Conservation (phyloP, 441 rosid species). For the Pelargonium fulgidum region DNA sequence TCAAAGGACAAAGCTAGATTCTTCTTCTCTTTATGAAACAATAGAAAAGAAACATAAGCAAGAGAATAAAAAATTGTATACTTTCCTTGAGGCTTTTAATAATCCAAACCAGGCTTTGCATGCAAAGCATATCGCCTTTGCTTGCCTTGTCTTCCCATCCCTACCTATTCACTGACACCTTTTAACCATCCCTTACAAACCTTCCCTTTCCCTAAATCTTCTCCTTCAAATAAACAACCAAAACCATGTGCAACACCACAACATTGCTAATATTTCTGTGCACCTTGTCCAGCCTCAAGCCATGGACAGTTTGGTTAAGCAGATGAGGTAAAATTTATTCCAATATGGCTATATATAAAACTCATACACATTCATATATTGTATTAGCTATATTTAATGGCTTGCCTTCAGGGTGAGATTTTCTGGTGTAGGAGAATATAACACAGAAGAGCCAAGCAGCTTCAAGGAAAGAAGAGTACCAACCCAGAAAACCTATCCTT, state of each 20-base stretch:
- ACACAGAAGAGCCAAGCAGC: conserved; percentile 24
- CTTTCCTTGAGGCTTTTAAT: conserved; percentile 28
- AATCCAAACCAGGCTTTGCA: conserved; percentile 28
- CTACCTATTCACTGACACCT: conserved; percentile 10
- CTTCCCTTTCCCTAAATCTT: conserved; percentile 15
- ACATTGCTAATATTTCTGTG: too few relatives aligned
- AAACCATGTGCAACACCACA: background rate
- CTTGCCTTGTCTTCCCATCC: conserved; percentile 17
- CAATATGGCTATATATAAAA: background rate
- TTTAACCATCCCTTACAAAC: background rate
- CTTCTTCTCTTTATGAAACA: too few relatives aligned
- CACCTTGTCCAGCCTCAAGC: background rate
- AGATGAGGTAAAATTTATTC: conserved; percentile 24
- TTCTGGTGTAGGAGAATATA: conserved; percentile 27
- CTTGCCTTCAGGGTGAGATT: conserved; percentile 30
- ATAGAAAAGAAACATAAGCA: too few relatives aligned
- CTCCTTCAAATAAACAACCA: conserved; percentile 27
- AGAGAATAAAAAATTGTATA: conserved; percentile 19
- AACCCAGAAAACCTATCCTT: conserved; percentile 37
- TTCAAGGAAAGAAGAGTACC: conserved; percentile 24
- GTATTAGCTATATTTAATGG: conserved; percentile 9
- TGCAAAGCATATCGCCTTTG: conserved; percentile 41
- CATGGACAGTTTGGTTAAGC: conserved; percentile 39
- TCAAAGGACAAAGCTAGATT: background rate
- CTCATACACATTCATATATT: background rate